Base-by-base conservation (phyloP, 257 asterid species). In the Fraxinus quadrangulata region DNA sequence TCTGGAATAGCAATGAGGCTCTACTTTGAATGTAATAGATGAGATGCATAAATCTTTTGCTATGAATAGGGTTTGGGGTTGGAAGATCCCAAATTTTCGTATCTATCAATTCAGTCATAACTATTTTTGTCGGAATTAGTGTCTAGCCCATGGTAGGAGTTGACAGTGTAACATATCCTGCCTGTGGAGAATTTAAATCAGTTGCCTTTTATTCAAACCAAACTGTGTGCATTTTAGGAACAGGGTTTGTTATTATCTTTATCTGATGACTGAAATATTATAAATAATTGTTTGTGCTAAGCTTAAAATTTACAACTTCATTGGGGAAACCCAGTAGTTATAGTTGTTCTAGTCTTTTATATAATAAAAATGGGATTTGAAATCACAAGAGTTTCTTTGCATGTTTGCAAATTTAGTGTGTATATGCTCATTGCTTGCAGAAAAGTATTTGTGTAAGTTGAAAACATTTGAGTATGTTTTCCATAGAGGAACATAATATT, bases 361-460 rank as follows among this genome's bases (percentile, higher is more conserved):
- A 3, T 47, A 47, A 47, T 47, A 47, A 47, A 47, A 47, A 16
- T 1, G n/a, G 8, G 59, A 47, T n/a, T 56, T 56, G 3, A 56
- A 56, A 56, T n/a, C 11, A 6, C 7, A 56, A 56, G 66, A 56
- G 26, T 17, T 56, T 56, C 66, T 19, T 56, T 56, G 66, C 9
- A 0, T 16, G 59, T 47, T 16, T 47, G 16, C 59, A 47, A 14
- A 47, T 16, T 47, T 47, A 47, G 26, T n/a, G 66, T n/a, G 26
- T 73, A 11, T 63, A 51, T 78, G 70, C 79, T 72, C 56, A 6
- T 65, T 54, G 28, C 59, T 71, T 54, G 68, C 65, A 54, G 47
- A 77, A 78, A 68, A 77, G 28, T 19, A 59, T 31, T 24, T 19
- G 51, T 49, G 73, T 36, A 47, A 37, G 31, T 49, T 78, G 72